These are phyloP conservation scores for Murraya paniculata DNA, from an alignment of 345 rosid species.

Conservation along the genomic window DNA sequence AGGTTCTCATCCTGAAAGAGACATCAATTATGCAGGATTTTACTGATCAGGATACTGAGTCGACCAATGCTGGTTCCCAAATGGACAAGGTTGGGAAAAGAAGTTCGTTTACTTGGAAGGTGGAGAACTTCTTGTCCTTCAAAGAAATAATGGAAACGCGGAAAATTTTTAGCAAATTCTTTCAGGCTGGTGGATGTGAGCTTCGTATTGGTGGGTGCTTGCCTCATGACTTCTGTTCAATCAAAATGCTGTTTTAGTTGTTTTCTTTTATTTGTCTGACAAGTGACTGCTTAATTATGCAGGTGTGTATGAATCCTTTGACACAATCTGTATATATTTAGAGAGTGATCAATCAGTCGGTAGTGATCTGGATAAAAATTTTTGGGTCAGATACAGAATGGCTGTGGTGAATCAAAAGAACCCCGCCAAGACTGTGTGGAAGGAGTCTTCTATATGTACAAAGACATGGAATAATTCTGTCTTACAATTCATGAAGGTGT, in stretches of 20 bases:
- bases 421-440: slow-evolving; percentile 95
- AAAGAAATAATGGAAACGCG: slow-evolving; percentile 99
- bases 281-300: slow-evolving; percentile 35
- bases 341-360: slow-evolving; percentile 97
- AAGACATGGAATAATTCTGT: slow-evolving; percentile 99
- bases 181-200: slow-evolving; percentile 99
- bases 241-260: slow-evolving; percentile 20
- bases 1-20: slow-evolving; percentile 99
- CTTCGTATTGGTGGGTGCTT: slow-evolving; percentile 86
- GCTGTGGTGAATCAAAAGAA: slow-evolving; percentile 94
- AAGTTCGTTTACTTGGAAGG: slow-evolving; percentile 98
- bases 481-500: slow-evolving; percentile 97
- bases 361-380: slow-evolving; percentile 92
- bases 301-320: slow-evolving; percentile 99
- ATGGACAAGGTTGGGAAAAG: slow-evolving; percentile 56
- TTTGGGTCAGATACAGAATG: slow-evolving; percentile 99
- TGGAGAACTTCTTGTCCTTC: slow-evolving; percentile 95
- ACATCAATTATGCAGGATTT: slow-evolving; percentile 79
- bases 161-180: slow-evolving; percentile 97
- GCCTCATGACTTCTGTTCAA: slow-evolving; percentile 17
- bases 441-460: slow-evolving; percentile 98
- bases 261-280: slow-evolving; percentile 28
- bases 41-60: slow-evolving; percentile 53
- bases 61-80: slow-evolving; percentile 39
- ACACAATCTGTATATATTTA: slow-evolving; percentile 96